Percentiles rank a stretch among this genome's conserved stretches.
Conservation (phyloP, 2,329 filamentous ascomycete species). For the Trichoderma harzianum region DNA sequence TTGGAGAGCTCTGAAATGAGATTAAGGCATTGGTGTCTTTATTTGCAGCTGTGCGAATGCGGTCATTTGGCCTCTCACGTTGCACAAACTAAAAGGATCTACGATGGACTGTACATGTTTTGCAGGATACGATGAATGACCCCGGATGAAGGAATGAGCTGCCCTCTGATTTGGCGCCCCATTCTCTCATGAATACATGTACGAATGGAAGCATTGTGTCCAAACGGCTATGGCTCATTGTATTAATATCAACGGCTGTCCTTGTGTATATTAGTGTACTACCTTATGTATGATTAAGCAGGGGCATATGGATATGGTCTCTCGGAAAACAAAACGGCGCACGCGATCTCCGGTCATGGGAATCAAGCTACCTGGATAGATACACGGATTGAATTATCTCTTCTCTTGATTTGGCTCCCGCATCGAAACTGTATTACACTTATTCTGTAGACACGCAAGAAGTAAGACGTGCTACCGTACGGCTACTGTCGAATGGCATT, state of each 20-base stretch:
- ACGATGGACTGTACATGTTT: not conserved
- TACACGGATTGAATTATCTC: not conserved
- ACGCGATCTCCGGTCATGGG: not conserved
- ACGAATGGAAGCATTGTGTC: not conserved
- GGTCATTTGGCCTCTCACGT: not conserved
- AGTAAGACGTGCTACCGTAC: not conserved
- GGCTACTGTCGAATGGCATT: not conserved
- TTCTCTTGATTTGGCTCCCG: not conserved
- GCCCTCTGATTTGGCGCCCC: not conserved
- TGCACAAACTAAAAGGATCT: not conserved
- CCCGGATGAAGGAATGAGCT: not conserved
- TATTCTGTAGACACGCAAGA: not conserved
- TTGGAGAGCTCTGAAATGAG: constrained; percentile 61
- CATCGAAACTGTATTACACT: not conserved
- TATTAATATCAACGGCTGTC: not conserved
- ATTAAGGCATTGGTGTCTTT: not conserved
- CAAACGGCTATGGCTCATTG: not conserved
- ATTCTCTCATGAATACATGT: not conserved
- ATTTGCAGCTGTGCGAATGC: too few species aligned
- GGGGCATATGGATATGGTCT: not conserved
- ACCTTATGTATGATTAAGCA: not conserved
- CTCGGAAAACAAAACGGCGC: not conserved
- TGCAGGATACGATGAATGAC: not conserved
- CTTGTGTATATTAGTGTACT: constrained; percentile 8
- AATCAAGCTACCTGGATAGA: not conserved